Conservation (phyloP, 169 alveolate genomes). For the Eimeria zaria region DNA sequence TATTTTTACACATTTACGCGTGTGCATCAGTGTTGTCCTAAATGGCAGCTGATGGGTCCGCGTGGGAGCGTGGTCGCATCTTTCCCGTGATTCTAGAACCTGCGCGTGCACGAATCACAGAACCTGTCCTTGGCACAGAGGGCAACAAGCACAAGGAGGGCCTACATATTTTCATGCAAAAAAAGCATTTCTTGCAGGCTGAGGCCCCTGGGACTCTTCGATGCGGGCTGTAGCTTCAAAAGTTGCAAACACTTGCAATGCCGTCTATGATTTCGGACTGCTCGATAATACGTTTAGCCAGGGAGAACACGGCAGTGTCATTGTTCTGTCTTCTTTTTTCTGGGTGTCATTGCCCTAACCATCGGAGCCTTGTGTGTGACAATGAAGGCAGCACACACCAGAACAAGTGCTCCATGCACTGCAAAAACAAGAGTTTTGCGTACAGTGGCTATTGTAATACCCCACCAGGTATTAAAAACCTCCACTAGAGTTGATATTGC, state of each 20-base stretch:
- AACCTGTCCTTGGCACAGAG: slow-evolving; percentile 41
- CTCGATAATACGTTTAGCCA: background rate
- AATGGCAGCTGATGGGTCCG: too few relatives aligned
- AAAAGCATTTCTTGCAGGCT: background rate
- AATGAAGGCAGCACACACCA: slow-evolving; percentile 23
- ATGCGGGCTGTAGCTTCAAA: background rate
- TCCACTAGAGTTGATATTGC: background rate
- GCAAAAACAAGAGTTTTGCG: slow-evolving; percentile 21
- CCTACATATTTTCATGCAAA: background rate
- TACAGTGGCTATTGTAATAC: background rate
- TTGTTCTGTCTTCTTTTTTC: background rate
- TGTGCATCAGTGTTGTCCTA: background rate
- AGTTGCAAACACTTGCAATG: background rate
- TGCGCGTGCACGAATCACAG: slow-evolving; percentile 20
- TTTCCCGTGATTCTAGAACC: background rate
- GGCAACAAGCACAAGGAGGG: background rate
- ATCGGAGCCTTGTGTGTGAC: slow-evolving; percentile 22
- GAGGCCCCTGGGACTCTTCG: background rate
- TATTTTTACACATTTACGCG: background rate
- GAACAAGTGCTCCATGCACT: slow-evolving; percentile 11
- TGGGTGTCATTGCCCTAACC: slow-evolving; percentile 2
- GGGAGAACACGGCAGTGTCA: background rate
- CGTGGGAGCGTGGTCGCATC: background rate
- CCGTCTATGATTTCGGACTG: background rate
- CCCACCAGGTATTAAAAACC: background rate